Base-by-base conservation (phyloP, 1,284 basidiomycete genomes). In the Trichosporon sp. region DNA sequence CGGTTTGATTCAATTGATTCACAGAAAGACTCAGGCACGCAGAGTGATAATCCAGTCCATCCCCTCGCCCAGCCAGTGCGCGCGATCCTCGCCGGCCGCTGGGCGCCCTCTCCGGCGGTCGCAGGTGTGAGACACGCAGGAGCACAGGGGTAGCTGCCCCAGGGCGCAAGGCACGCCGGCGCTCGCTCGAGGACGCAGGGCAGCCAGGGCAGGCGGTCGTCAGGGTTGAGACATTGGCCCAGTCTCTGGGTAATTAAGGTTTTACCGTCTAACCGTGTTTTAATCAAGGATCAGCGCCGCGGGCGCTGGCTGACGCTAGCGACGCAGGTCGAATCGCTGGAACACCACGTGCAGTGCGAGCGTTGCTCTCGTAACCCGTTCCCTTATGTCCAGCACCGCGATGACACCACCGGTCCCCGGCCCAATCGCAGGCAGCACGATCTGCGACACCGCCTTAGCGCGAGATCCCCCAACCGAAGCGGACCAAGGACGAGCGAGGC, bases 251-350 rank as follows among this genome's bases (percentile, higher is more conserved):
- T 11, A 6, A 31, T 60, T 60, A 60, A 60, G 56, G 56, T 60
- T 60, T 60, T 31, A n/a, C 56, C 27, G 56, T 60, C 31, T 60
- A 60, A 32, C 56, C 56, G 56, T 60, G 56, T 60, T 60, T 60
- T 7, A 21, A 60, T 60, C 56, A 32, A 60, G 31, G 56, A 60
- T 60, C 56, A n/a, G 18, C 56, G 29, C 27, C n/a, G 29, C 38
- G 18, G 3, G 27, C 51, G 23, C 51, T n/a, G 56, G 56, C 27
- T 18, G 15, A 31, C 27, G 25, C 13, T 58, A 27, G 25, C 27
- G 27, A 27, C 4, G 23, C 15, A 5, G 6, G 11, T 21, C 15
- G 27, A 31, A 60, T 32, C 27, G 56, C 56, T 60, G 56, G 56
- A 60, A 32, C 29, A 29, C 56, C 56, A 60, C 56, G 56, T 60